These are phyloP conservation scores for Trichoderma gracile DNA, from an alignment of 2,329 filamentous ascomycete genomes.

Conservation along the genomic window DNA sequence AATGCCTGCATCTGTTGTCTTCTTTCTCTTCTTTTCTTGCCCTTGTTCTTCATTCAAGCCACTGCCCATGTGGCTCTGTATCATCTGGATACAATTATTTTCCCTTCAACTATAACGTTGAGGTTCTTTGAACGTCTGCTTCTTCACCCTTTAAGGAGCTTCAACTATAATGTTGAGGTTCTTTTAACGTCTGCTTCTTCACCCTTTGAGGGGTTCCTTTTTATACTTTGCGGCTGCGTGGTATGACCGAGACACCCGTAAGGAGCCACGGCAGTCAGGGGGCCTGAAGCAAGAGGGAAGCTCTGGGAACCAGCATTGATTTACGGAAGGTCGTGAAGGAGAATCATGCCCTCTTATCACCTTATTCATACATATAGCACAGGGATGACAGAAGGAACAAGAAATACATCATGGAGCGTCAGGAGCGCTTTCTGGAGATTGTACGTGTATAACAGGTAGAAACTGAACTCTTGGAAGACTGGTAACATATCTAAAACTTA, in stretches of 20 bases:
- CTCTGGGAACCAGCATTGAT: not conserved
- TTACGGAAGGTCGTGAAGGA: slow-evolving; percentile 8
- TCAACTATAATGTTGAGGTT: not conserved
- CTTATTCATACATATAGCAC: not conserved
- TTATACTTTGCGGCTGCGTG: slow-evolving; percentile 3
- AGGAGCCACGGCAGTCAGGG: not conserved
- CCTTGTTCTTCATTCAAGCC: not conserved
- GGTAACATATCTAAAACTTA: no score
- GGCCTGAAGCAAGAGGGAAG: slow-evolving; percentile 4
- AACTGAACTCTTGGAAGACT: no score
- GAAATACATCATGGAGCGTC: not conserved
- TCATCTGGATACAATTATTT: not conserved
- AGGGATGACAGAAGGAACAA: slow-evolving; percentile 10
- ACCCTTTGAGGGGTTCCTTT: slow-evolving; percentile 17
- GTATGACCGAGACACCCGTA: slow-evolving; percentile 1
- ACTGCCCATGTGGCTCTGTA: not conserved
- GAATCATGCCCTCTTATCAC: not conserved
- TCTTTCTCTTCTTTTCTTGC: not conserved
- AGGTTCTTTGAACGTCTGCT: not conserved
- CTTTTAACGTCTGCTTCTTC: not conserved
- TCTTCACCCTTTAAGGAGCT: slow-evolving; percentile 8
- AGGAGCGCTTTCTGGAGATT: no score
- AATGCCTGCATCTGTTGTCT: not conserved
- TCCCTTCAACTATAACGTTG: not conserved
- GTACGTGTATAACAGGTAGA: no score